phyloP scores from a whole-genome alignment of 768 basidiomycete species.

The Naganishia antarctica region DNA sequence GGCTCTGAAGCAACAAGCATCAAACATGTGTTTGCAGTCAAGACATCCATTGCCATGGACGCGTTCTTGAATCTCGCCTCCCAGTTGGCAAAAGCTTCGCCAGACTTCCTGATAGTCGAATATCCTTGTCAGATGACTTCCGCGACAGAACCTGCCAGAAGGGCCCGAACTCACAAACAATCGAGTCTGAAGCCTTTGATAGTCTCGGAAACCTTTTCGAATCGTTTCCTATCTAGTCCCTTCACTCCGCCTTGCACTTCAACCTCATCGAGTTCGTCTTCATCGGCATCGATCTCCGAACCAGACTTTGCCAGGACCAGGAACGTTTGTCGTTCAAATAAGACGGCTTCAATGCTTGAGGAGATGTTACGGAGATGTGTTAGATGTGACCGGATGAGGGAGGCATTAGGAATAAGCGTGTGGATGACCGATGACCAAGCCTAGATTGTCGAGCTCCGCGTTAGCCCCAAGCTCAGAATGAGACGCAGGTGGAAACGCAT shows the following conservation, averaged over 20 bases:
- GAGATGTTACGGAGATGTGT: constrained; percentile 79
- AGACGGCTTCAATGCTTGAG: constrained; percentile 84
- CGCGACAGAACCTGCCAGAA: neutral
- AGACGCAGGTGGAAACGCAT: constrained; percentile 21
- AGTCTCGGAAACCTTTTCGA: constrained; percentile 62
- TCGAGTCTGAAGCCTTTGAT: constrained; percentile 94
- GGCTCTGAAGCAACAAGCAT: constrained; percentile 84
- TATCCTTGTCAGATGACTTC: neutral
- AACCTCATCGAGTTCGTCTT: constrained; percentile 43
- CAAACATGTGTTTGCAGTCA: constrained; percentile 90
- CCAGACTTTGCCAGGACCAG: constrained; percentile 74
- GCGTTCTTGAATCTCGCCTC: constrained; percentile 45
- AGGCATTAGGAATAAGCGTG: constrained; percentile 88
- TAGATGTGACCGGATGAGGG: constrained; percentile 80
- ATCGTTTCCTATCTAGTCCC: constrained; percentile 48
- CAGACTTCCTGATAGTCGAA: neutral
- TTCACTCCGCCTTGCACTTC: constrained; percentile 48
- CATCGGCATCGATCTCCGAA: constrained; percentile 42
- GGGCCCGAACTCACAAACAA: constrained; percentile 60
- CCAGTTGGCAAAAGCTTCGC: constrained; percentile 38
- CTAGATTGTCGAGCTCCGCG: constrained; percentile 51
- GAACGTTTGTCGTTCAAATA: constrained; percentile 96
- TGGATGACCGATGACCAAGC: constrained; percentile 98
- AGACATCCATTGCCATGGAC: constrained; percentile 62
- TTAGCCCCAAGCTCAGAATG: neutral